Evolutionary conservation across 164 flowering plant species (phyloP).

Genomic region (Santalum album): DNA sequence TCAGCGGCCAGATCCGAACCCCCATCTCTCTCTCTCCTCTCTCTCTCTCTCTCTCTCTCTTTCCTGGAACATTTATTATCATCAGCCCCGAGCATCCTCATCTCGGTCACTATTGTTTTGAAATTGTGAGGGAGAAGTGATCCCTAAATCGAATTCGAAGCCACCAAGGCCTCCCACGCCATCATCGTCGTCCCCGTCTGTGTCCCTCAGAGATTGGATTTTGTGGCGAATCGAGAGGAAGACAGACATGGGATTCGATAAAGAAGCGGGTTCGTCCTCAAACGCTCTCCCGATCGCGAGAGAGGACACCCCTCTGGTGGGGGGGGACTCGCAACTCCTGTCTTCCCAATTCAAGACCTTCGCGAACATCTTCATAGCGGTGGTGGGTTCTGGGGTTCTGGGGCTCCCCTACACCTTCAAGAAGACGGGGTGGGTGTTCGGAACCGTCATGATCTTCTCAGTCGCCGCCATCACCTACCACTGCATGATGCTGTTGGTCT

Average conservation of each 20-base stretch:
- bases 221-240: too few relatives aligned
- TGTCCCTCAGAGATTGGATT: too few relatives aligned
- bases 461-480: conserved; percentile 49
- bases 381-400: conserved; percentile 85
- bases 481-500: conserved; percentile 76
- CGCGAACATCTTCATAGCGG: conserved; percentile 79
- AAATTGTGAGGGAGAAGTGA: too few relatives aligned
- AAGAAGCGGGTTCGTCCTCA: neutral
- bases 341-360: conserved; percentile 67
- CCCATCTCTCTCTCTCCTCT: too few relatives aligned
- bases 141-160: too few relatives aligned
- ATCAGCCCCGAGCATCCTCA: too few relatives aligned
- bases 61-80: too few relatives aligned
- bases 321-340: conserved; percentile 17
- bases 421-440: conserved; percentile 60
- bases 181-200: too few relatives aligned
- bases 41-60: too few relatives aligned
- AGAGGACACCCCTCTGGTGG: conserved; percentile 56
- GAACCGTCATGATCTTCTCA: conserved; percentile 34
- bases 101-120: too few relatives aligned
- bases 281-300: neutral
- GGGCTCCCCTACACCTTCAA: conserved; percentile 78
- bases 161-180: too few relatives aligned
- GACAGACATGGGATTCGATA: neutral
- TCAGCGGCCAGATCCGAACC: too few relatives aligned